Evolutionary conservation across 352 stramenopile genomes (phyloP).

Genomic region (Blastocystis sp.): DNA sequence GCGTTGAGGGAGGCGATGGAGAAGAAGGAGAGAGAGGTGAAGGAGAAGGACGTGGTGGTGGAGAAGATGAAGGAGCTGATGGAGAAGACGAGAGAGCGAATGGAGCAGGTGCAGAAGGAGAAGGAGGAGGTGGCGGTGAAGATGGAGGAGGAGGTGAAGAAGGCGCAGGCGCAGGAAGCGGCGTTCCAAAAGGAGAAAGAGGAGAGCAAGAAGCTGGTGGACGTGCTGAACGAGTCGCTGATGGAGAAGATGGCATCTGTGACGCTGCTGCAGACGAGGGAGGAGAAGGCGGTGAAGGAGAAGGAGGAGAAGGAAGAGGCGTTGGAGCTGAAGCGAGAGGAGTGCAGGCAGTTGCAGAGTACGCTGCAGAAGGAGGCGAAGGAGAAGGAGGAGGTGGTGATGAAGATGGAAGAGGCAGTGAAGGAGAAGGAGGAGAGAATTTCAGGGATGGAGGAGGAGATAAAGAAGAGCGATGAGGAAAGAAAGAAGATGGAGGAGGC

Average conservation of each 20-base stretch:
- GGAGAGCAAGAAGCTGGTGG: neutral
- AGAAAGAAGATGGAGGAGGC: neutral
- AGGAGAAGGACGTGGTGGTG: neutral
- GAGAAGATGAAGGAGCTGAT: neutral
- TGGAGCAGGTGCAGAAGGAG: conserved; percentile 15
- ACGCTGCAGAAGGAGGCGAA: conserved; percentile 9
- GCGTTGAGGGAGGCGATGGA: conserved; percentile 16
- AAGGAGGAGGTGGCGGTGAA: neutral
- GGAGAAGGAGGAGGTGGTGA: conserved; percentile 16
- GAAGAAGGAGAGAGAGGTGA: neutral
- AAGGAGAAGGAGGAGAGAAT: neutral
- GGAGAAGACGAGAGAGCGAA: neutral
- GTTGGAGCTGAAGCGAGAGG: conserved; percentile 11
- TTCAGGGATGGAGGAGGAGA: neutral
- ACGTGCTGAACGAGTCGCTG: neutral
- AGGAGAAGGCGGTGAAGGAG: conserved; percentile 14
- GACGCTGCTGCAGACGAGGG: neutral
- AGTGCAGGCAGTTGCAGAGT: neutral
- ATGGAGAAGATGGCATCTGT: neutral
- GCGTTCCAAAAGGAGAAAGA: neutral
- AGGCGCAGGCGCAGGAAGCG: neutral
- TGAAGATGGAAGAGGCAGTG: neutral
- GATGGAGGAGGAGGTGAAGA: conserved; percentile 3
- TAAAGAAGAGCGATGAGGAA: neutral
- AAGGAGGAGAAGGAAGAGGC: neutral